Conservation (phyloP, 2,329 filamentous ascomycete species). For the Diaporthe sp. region DNA sequence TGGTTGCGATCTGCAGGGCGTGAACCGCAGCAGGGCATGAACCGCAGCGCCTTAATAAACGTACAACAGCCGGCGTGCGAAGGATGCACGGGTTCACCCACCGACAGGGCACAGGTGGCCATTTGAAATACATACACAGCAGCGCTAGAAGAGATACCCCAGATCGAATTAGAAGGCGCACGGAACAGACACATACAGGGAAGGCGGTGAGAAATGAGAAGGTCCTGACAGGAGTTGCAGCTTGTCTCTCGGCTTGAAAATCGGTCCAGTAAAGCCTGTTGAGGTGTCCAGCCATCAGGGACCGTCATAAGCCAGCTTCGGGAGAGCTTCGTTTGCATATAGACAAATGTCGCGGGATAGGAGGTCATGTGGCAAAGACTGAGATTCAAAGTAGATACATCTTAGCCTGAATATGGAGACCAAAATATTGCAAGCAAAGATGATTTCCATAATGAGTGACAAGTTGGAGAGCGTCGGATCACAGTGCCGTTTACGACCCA, state of each 20-base stretch:
- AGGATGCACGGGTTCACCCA: background rate
- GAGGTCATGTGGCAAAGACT: background rate
- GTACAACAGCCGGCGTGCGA: background rate
- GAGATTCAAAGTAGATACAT: background rate
- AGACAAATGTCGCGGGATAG: background rate
- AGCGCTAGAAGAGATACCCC: constrained; percentile 31
- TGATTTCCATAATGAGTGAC: background rate
- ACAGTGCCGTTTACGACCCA: too few species aligned
- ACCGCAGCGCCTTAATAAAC: background rate
- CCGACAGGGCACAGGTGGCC: background rate
- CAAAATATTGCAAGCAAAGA: background rate
- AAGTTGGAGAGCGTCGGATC: background rate
- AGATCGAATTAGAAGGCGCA: constrained; percentile 2
- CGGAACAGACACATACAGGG: background rate
- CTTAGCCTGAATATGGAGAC: background rate
- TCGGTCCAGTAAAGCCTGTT: background rate
- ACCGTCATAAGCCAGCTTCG: background rate
- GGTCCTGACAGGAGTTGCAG: background rate
- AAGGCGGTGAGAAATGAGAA: background rate
- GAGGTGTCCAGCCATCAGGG: background rate
- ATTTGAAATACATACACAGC: background rate
- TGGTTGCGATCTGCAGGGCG: background rate
- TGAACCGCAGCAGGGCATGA: background rate
- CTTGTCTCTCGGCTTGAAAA: background rate
- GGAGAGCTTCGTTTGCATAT: background rate